Evolutionary conservation across 2,329 filamentous ascomycete species (phyloP).

Genomic region (Colletotrichum cereale): DNA sequence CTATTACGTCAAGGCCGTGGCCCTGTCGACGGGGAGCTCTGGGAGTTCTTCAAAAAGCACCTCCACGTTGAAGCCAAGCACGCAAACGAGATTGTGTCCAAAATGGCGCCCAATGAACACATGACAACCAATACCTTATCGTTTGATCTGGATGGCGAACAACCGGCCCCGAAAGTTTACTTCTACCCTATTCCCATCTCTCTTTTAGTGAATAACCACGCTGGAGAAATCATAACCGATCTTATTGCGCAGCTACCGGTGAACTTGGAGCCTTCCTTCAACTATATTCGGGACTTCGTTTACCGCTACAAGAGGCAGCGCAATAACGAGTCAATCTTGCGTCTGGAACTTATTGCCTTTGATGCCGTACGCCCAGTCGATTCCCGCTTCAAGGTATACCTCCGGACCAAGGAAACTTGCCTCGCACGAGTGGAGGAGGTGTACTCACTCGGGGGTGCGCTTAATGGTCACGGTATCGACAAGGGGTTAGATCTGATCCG

Average conservation of each 20-base stretch:
- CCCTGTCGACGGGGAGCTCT: conserved; percentile 20
- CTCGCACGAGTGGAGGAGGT: conserved; percentile 47
- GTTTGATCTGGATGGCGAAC: conserved; percentile 44
- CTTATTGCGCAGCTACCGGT: conserved; percentile 16
- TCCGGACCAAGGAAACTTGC: conserved; percentile 47
- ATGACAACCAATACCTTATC: conserved; percentile 39
- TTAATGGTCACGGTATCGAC: conserved; percentile 26
- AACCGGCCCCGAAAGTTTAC: conserved; percentile 43
- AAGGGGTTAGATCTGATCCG: conserved; percentile 40
- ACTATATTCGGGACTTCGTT: conserved; percentile 19
- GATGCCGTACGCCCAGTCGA: conserved; percentile 46
- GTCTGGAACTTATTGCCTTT: conserved; percentile 48
- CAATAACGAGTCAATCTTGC: conserved; percentile 20
- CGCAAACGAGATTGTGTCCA: conserved; percentile 12
- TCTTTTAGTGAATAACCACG: conserved; percentile 18
- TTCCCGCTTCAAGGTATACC: conserved; percentile 54
- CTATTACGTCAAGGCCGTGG: conserved; percentile 18
- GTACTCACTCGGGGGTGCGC: conserved; percentile 44
- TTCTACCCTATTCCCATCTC: conserved; percentile 45
- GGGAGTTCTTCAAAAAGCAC: conserved; percentile 44
- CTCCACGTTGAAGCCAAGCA: conserved; percentile 32
- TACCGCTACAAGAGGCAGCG: conserved; percentile 25
- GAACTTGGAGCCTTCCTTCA: conserved; percentile 42
- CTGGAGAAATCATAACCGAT: conserved; percentile 28
- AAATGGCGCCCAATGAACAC: conserved; percentile 28